Base-by-base conservation (phyloP, 2,329 filamentous ascomycete species). In the Cephalotrichum gorgonifer region DNA sequence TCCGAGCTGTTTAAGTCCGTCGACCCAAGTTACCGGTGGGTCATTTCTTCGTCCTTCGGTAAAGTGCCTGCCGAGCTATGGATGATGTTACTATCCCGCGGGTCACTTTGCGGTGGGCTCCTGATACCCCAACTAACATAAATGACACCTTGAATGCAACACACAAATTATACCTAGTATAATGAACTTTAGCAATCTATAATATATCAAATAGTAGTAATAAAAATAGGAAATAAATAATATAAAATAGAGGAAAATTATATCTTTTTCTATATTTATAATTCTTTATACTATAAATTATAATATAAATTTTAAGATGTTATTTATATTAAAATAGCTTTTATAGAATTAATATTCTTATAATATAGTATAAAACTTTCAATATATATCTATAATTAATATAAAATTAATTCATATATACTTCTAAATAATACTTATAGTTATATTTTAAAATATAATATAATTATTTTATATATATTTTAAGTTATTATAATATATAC, bases 401-500 rank as follows among this genome's bases (percentile, higher is more conserved):
- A 49, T 43, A 31, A 38, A 22, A 25, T 50, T 41, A 26, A 30
- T 14, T 47, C 6, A 12, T 30, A 25, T 12, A 38, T 11, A 12
- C 5, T 39, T 22, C 14, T 43, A 41, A 41, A 47, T 38, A 38
- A n/a, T n/a, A n/a, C n/a, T n/a, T n/a, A n/a, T n/a, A 14, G 38
- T 44, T 33, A 44, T 26, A 38, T 35, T 3, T 50, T 39, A 50
- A 46, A 49, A 31, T 43, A 43, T 49, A 50, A 28, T 33, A 50
- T 3, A 26, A 44, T 3, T 15, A 38, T 31, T 25, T 38, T 50
- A 20, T 33, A 30, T 44, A 17, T 23, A 30, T 46, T 39, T 41
- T 35, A 25, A 31, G 27, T 41, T 41, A 50, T 26, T 23, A 42
- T 43, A 35, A 50, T 41, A 33, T 45, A 45, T 39, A 20, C n/a